A percentile compares a stretch with the other conserved stretches of the same genome.
phyloP scores from a whole-genome alignment of 768 basidiomycete species.

The Termitomyces sp. region DNA sequence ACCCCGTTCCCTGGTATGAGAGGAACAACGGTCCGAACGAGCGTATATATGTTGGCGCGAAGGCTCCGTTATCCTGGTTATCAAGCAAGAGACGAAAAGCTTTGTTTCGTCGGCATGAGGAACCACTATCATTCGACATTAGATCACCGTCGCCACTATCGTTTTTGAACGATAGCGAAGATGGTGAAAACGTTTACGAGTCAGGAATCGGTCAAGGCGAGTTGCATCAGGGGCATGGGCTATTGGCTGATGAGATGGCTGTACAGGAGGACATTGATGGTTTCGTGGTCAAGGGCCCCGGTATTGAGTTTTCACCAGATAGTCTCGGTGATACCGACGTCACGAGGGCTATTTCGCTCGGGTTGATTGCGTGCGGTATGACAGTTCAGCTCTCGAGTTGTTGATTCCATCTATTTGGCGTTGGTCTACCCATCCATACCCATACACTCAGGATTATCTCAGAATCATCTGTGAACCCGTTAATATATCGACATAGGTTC shows the following conservation, averaged over 20 bases:
- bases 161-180: constrained; percentile 3
- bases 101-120: neutral
- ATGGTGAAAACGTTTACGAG: neutral
- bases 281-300: constrained; percentile 12
- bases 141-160: constrained; percentile 9
- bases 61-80: constrained; percentile 3
- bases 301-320: constrained; percentile 13
- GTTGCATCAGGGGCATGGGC: constrained; percentile 9
- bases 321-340: constrained; percentile 20
- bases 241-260: constrained; percentile 11
- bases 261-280: constrained; percentile 12
- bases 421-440: neutral
- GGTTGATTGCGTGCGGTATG: constrained; percentile 18
- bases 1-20: constrained; percentile 10
- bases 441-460: neutral
- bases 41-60: constrained; percentile 14
- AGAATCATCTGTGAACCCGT: neutral
- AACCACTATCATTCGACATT: neutral
- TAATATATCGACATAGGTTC: neutral
- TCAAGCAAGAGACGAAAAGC: neutral
- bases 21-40: constrained; percentile 7
- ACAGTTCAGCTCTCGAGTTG: constrained; percentile 10
- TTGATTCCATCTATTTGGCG: neutral
- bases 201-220: constrained; percentile 14
- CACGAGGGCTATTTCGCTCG: constrained; percentile 19